Percentiles rank a stretch among this genome's conserved stretches.
phyloP scores from a whole-genome alignment of 2,329 filamentous ascomycete species.

The Phyllosticta citrichinensis region DNA sequence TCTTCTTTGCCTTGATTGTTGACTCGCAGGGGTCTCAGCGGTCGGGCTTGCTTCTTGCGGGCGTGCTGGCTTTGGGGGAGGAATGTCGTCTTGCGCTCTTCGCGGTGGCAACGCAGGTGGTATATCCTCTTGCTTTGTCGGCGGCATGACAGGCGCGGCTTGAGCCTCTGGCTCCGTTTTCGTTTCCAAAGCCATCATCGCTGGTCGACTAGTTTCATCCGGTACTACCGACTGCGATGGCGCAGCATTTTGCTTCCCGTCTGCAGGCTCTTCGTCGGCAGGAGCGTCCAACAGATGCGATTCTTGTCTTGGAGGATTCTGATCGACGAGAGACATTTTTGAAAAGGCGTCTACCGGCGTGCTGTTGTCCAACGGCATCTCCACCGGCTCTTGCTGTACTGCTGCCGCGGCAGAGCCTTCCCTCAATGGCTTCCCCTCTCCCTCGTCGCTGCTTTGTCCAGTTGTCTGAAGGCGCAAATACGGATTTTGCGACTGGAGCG shows the following conservation, averaged over 20 bases:
- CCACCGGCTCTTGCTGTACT: conserved; percentile 25
- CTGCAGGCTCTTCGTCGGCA: background rate
- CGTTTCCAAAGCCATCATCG: background rate
- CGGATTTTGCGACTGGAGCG: conserved; percentile 34
- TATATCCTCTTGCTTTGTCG: background rate
- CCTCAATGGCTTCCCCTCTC: conserved; percentile 31
- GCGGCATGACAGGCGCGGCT: conserved; percentile 5
- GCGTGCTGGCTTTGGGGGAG: conserved; percentile 23
- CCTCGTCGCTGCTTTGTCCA: conserved; percentile 25
- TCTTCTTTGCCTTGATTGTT: conserved; percentile 38
- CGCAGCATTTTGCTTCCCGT: background rate
- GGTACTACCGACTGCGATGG: background rate
- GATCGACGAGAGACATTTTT: conserved; percentile 24
- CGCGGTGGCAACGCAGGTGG: conserved; percentile 25
- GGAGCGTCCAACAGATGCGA: background rate
- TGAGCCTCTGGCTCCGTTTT: conserved; percentile 11
- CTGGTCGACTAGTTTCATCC: background rate
- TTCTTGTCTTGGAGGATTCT: background rate
- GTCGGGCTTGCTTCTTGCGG: conserved; percentile 13
- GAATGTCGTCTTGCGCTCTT: conserved; percentile 21
- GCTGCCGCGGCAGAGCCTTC: conserved; percentile 19
- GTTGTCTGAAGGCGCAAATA: conserved; percentile 32
- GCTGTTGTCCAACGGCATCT: conserved; percentile 31
- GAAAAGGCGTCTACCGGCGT: conserved; percentile 32
- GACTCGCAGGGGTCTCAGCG: conserved; percentile 18